Conservation (phyloP, 148 eudicot species). For the Agrostemma githago region DNA sequence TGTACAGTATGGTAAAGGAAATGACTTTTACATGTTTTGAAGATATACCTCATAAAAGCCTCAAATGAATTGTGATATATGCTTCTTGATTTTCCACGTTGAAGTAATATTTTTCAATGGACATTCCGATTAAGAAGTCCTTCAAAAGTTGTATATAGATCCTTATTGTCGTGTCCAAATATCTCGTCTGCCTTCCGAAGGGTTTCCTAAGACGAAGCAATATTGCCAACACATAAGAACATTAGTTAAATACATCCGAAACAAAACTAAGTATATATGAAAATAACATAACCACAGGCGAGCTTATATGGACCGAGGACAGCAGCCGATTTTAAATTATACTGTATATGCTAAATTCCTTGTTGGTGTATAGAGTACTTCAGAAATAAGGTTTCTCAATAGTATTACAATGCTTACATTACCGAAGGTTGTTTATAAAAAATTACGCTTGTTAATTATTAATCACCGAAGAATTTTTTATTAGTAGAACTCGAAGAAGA, state of each 20-base stretch:
- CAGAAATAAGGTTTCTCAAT: background rate
- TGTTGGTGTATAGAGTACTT: background rate
- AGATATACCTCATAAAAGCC: background rate
- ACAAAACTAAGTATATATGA: no score
- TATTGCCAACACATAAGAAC: background rate
- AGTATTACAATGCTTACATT: no score
- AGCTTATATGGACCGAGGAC: background rate
- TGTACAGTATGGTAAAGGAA: slow-evolving; percentile 7
- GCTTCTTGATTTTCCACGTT: background rate
- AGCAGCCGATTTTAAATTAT: background rate
- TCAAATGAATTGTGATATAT: background rate
- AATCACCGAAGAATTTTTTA: background rate
- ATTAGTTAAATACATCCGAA: background rate
- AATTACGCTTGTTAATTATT: background rate
- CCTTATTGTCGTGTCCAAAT: slow-evolving; percentile 87
- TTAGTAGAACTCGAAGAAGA: background rate
- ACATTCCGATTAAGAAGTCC: slow-evolving; percentile 69
- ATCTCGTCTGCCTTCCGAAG: slow-evolving; percentile 83
- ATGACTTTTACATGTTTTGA: slow-evolving; percentile 20
- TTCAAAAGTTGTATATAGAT: slow-evolving; percentile 67
- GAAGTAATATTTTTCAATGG: slow-evolving; percentile 31
- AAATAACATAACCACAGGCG: background rate
- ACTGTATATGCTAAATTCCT: background rate
- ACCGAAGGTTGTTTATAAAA: background rate
- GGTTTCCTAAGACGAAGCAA: slow-evolving; percentile 54